These are phyloP conservation scores for Coemansia asiatica DNA, from an alignment of 192 early-diverging fungal species.

Conservation along the genomic window DNA sequence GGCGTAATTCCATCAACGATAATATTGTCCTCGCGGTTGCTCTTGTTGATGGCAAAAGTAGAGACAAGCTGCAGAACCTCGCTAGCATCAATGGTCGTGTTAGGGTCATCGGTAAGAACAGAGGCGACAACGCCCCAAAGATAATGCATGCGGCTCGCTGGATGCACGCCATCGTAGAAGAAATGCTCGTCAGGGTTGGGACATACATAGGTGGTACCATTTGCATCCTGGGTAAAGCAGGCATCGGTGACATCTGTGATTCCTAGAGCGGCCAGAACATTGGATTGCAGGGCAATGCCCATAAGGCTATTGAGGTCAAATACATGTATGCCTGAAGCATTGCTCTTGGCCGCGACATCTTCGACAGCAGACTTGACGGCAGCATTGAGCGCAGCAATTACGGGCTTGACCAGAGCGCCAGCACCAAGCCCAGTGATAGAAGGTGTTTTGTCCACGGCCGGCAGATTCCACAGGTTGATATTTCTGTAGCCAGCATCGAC, in stretches of 20 bases:
- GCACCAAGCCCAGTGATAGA: conserved; percentile 12
- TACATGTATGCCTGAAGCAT: conserved; percentile 18
- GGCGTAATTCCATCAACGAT: conserved; percentile 20
- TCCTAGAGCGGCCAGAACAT: conserved; percentile 21
- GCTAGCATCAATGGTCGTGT: conserved; percentile 18
- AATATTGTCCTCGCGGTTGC: conserved; percentile 40
- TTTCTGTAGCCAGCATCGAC: conserved; percentile 45
- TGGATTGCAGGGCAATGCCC: conserved; percentile 22
- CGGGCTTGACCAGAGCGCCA: conserved; percentile 6
- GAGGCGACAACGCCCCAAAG: conserved; percentile 45
- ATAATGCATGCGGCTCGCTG: conserved; percentile 52
- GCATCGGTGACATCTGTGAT: conserved; percentile 30
- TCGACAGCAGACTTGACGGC: conserved; percentile 19
- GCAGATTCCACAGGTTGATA: conserved; percentile 49
- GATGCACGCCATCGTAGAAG: conserved; percentile 47
- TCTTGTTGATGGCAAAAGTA: conserved; percentile 26
- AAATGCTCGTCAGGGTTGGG: conserved; percentile 44
- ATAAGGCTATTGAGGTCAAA: conserved; percentile 35
- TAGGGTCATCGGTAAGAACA: conserved; percentile 29
- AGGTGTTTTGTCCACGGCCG: conserved; percentile 34
- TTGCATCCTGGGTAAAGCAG: conserved; percentile 23
- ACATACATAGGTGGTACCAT: conserved; percentile 25
- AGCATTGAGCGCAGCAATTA: conserved; percentile 27
- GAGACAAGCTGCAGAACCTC: conserved; percentile 17
- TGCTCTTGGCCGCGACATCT: conserved; percentile 2